phyloP scores from a whole-genome alignment of 2,329 filamentous ascomycete genomes.

The Arthrobotrys sinensis region DNA sequence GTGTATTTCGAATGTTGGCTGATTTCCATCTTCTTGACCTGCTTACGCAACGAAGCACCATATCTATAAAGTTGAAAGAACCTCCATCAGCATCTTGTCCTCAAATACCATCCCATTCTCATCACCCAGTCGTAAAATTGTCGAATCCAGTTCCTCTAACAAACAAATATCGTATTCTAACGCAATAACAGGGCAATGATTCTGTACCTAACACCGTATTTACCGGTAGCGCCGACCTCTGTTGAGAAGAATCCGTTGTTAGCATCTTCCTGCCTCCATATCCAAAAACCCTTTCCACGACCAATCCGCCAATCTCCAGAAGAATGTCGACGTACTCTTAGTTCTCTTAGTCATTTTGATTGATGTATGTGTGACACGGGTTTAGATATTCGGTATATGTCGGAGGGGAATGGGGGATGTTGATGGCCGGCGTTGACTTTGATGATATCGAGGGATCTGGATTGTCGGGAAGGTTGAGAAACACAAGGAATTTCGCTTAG shows the following conservation, averaged over 20 bases:
- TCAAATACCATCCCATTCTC: constrained; percentile 34
- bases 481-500: constrained; percentile 59
- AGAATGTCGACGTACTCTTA: constrained; percentile 73
- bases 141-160: constrained; percentile 62
- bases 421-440: constrained; percentile 29
- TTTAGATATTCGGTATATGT: constrained; percentile 62
- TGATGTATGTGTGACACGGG: constrained; percentile 64
- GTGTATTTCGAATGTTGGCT: constrained; percentile 97
- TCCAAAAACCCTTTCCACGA: constrained; percentile 23
- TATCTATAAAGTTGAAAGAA: constrained; percentile 74
- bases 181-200: constrained; percentile 63
- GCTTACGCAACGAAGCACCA: constrained; percentile 99
- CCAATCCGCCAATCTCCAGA: constrained; percentile 13
- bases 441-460: constrained; percentile 45
- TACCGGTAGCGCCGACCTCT: constrained; percentile 97
- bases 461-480: constrained; percentile 45
- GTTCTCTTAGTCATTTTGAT: constrained; percentile 94
- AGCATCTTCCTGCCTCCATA: constrained; percentile 45
- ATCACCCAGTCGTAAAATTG: constrained; percentile 27
- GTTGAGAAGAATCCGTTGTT: constrained; percentile 65
- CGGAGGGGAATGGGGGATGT: constrained; percentile 56
- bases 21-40: constrained; percentile 99
- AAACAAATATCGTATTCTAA: constrained; percentile 6
- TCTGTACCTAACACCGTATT: constrained; percentile 95
- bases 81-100: constrained; percentile 39